phyloP scores from a whole-genome alignment of 2,329 filamentous ascomycete species.

The Annulohypoxylon truncatum region DNA sequence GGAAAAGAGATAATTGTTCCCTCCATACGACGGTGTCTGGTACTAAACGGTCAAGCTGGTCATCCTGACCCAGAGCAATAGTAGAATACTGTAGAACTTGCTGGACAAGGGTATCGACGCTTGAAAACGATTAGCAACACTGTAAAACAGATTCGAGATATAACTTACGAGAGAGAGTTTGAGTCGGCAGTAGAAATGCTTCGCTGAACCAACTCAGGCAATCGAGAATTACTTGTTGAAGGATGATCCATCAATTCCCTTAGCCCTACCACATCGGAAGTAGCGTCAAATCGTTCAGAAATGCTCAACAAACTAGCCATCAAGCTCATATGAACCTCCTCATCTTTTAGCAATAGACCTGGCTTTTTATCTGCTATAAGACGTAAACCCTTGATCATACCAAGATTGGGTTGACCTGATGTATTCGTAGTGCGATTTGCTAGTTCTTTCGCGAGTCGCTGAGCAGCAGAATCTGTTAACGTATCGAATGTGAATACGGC shows the following conservation, averaged over 20 bases:
- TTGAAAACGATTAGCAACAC: constrained; percentile 46
- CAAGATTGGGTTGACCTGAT: constrained; percentile 41
- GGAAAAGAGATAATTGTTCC: constrained; percentile 66
- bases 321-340: constrained; percentile 60
- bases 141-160: neutral
- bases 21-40: constrained; percentile 75
- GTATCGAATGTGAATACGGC: constrained; percentile 58
- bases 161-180: constrained; percentile 63
- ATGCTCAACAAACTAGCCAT: constrained; percentile 65
- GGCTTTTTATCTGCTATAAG: constrained; percentile 60
- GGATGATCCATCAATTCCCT: constrained; percentile 60
- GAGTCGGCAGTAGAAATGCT: constrained; percentile 63
- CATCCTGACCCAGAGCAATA: constrained; percentile 48
- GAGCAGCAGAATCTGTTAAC: constrained; percentile 52
- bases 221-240: constrained; percentile 56
- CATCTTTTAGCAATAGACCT: constrained; percentile 57
- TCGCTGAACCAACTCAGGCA: constrained; percentile 64
- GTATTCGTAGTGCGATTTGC: constrained; percentile 38
- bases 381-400: constrained; percentile 60
- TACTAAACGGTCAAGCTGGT: constrained; percentile 58
- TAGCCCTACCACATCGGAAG: constrained; percentile 56
- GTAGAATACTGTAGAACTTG: constrained; percentile 56
- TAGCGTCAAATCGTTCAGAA: constrained; percentile 60
- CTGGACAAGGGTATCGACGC: constrained; percentile 64
- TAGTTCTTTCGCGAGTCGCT: constrained; percentile 52